Base-by-base conservation (phyloP, 2,329 filamentous ascomycete species). In the Trichoderma sp. region DNA sequence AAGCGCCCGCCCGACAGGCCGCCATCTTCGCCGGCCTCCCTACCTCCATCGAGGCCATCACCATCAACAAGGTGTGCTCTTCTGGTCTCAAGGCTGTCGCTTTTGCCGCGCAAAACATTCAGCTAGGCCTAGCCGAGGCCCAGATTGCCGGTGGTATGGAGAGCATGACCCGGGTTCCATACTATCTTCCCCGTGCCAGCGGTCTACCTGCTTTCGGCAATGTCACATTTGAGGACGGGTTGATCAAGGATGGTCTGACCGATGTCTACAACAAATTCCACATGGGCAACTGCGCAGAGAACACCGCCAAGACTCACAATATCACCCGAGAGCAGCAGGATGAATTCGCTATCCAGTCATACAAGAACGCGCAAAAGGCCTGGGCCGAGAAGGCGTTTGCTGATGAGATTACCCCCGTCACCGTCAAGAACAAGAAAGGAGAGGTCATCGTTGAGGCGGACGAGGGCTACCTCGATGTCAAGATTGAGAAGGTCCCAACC, bases 21-120 rank as follows among this genome's bases (percentile, higher is more conserved):
- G 88, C 91, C 78, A 93, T 98, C 76, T 96, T 97, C 81, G 95
- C 97, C 4, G 95, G 95, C 2, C 90, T 98, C 4, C 89, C 95
- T 11, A 87, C 91, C n/a, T 91, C 89, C 7, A 90, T 97, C 75
- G 97, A 99, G 86, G 93, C 95, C 45, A 92, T 93, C 68, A 98
- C 97, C 18, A 93, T 99, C 85, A 99, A 99, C 89, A 99, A 99
- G 86, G 97, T 99, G 76, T 99, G 97, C 87, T 93, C 97, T 4
- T 98, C 95, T 0, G 97, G 97, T 6, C 88, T 99, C 78, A 99
- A 99, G 85, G 94, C 97, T 1, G 95, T 98, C 5, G 92, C 90
- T 27, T 90, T 98, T 62, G 97, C 96, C 1, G 96, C 96, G 1
- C 95, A 98, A 82, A 97, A 97, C 82, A 98, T 98, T 80, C 94